phyloP scores from a whole-genome alignment of 2,329 filamentous ascomycete species.

The Furcasterigmium sp. region DNA sequence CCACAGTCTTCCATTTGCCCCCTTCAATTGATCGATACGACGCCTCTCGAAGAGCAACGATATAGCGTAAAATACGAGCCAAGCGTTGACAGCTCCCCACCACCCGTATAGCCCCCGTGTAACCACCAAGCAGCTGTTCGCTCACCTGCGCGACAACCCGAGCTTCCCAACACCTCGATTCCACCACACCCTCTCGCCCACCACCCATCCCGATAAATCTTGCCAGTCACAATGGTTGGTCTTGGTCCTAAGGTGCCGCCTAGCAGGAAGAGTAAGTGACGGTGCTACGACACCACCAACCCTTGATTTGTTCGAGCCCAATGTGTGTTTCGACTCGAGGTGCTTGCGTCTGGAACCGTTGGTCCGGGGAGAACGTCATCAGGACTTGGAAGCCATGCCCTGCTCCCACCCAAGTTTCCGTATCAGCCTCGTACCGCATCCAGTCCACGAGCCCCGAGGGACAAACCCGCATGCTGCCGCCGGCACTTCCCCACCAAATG shows the following conservation, averaged over 20 bases:
- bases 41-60: no score
- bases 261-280: constrained; percentile 61
- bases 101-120: no score
- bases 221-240: constrained; percentile 35
- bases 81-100: no score
- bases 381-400: neutral
- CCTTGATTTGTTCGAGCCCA: constrained; percentile 5
- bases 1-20: no score
- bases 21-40: no score
- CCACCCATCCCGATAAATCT: neutral
- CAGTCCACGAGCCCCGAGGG: no score
- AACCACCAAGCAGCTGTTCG: no score
- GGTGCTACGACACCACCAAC: neutral
- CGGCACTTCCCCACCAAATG: neutral
- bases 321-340: no score
- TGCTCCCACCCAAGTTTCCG: neutral
- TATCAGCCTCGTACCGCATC: neutral
- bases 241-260: constrained; percentile 45
- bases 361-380: neutral
- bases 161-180: neutral
- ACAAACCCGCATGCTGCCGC: neutral
- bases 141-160: no score
- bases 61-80: no score
- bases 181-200: neutral
- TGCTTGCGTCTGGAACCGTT: neutral